phyloP scores from a whole-genome alignment of 192 early-diverging fungal species.

The Diversispora eburnea region DNA sequence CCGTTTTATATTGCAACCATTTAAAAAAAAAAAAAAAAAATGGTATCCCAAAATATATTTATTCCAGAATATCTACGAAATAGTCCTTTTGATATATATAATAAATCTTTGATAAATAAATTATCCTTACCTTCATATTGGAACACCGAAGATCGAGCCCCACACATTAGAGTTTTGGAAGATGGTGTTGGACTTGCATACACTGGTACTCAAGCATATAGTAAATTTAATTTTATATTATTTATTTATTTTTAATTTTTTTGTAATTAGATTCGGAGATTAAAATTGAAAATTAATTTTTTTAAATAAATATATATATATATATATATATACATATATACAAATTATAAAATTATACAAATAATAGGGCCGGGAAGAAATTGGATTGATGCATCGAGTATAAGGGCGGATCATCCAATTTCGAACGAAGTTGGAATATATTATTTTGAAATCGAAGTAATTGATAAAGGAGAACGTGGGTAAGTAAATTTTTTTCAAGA shows the following conservation, averaged over 20 bases:
- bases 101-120: background rate
- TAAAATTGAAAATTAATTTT: background rate
- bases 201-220: background rate
- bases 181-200: background rate
- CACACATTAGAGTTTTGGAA: background rate
- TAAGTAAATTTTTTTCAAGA: constrained; percentile 30
- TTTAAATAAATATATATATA: background rate
- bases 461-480: constrained; percentile 83
- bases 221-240: background rate
- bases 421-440: constrained; percentile 80
- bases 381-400: constrained; percentile 77
- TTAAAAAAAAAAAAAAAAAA: background rate
- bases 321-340: no score
- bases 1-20: no score
- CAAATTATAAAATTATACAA: no score
- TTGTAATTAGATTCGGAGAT: background rate
- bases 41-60: background rate
- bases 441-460: constrained; percentile 85
- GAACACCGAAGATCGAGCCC: background rate
- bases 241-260: background rate
- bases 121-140: background rate
- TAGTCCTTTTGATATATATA: background rate
- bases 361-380: constrained; percentile 53
- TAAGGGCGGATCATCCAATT: constrained; percentile 77
- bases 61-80: background rate